These are phyloP conservation scores for Zygosaccharomyces siamensis DNA, from an alignment of 805 yeast genomes.

Conservation along the genomic window DNA sequence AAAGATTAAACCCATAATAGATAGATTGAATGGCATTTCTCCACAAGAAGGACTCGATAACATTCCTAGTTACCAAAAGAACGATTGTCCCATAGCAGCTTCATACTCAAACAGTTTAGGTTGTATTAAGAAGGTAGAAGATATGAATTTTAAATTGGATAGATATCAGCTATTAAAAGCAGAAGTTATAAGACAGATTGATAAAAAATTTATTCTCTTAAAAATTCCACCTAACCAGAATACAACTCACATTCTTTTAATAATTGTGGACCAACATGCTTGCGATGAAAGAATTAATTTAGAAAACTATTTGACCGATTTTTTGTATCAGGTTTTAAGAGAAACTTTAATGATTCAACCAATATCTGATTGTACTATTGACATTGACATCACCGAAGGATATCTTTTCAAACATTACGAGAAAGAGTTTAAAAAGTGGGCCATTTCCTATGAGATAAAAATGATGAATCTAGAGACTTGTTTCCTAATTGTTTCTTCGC, in stretches of 20 bases:
- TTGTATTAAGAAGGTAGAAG: not conserved
- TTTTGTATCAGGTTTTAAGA: constrained; percentile 31
- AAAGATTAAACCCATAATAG: not conserved
- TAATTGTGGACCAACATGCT: constrained; percentile 77
- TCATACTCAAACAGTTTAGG: not conserved
- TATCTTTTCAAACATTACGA: constrained; percentile 31
- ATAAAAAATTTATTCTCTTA: constrained; percentile 56
- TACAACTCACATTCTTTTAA: constrained; percentile 22
- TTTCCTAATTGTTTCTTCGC: constrained; percentile 34
- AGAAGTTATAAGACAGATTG: constrained; percentile 53
- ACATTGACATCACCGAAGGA: constrained; percentile 32
- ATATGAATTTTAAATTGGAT: constrained; percentile 1
- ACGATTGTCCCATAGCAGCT: not conserved
- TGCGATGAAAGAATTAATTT: constrained; percentile 69
- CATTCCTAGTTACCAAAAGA: not conserved
- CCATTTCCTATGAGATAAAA: constrained; percentile 33
- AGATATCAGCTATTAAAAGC: constrained; percentile 23
- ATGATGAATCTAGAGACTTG: not conserved
- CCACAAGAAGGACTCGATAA: not conserved
- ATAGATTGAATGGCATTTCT: not conserved
- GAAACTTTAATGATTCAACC: constrained; percentile 15
- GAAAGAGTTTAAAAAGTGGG: constrained; percentile 41
- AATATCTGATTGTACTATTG: constrained; percentile 13
- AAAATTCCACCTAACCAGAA: constrained; percentile 14
- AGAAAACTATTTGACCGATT: constrained; percentile 45